A percentile compares a stretch with the other conserved stretches of the same genome.
phyloP scores from a whole-genome alignment of 768 basidiomycete genomes.

The Termitomyces sp. region DNA sequence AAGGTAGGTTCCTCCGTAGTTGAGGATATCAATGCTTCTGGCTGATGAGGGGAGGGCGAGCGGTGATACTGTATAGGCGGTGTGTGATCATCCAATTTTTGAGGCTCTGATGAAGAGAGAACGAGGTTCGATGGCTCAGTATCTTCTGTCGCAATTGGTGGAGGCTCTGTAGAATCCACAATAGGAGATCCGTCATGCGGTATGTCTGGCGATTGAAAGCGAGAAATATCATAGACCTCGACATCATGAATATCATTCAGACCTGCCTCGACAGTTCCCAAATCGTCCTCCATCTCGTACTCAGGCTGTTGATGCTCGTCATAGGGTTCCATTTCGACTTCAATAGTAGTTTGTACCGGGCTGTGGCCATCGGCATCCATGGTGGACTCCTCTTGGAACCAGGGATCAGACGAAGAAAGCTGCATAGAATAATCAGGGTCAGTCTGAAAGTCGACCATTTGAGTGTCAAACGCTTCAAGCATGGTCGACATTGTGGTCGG shows the following conservation, averaged over 20 bases:
- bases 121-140: neutral
- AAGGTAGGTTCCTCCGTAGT: neutral
- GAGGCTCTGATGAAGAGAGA: neutral
- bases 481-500: constrained; percentile 32
- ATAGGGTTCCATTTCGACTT: constrained; percentile 66
- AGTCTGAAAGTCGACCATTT: constrained; percentile 57
- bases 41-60: neutral
- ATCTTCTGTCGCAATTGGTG: neutral
- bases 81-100: neutral
- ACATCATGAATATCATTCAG: constrained; percentile 39
- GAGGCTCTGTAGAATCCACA: neutral
- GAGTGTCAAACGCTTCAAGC: constrained; percentile 57
- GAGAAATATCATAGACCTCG: constrained; percentile 43
- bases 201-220: constrained; percentile 22
- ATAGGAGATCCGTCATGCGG: constrained; percentile 9
- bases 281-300: constrained; percentile 55
- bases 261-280: constrained; percentile 22
- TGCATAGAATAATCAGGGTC: constrained; percentile 65
- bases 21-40: neutral
- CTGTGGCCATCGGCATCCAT: constrained; percentile 57
- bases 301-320: constrained; percentile 42
- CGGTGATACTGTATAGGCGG: neutral
- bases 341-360: constrained; percentile 38
- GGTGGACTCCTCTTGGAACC: constrained; percentile 48
- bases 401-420: constrained; percentile 41